Evolutionary conservation across 495 filamentous ascomycete species (phyloP), one percentile per base, ranked within the genome.

Genomic region (Neurospora terricola): DNA sequence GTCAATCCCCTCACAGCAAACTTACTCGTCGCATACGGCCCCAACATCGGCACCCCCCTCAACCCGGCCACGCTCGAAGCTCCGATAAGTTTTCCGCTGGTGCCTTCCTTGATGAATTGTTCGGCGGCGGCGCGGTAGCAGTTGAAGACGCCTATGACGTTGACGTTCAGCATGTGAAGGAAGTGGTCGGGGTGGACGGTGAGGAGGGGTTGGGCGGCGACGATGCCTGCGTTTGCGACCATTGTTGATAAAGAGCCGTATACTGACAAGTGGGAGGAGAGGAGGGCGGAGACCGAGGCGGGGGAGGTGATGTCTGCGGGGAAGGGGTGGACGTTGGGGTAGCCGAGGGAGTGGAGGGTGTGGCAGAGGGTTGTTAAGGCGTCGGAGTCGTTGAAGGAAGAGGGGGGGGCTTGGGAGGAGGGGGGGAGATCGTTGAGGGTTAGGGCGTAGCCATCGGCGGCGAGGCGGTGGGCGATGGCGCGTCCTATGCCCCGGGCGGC

Each of bases 161-260:
- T 90, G 42, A 89, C 81, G 6, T 80, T 80, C 70, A 90, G 82
- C 82, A 89, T 86, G 27, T 79, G 78, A 23, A 78, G 68, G 21
- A 88, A 80, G 75, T 89, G 85, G 11, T 82, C 78, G 62, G 87
- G 82, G 0, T 83, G 83, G 83, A 90, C 71, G 34, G 89, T 86
- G 4, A 90, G 79, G 5, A 88, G 74, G 0, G 80, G 73, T 76
- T 86, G 85, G 16, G 87, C 87, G 77, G 87, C 84, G 14, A 84
- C 84, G 59, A 90, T 89, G 21, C 88, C 88, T 0, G 88, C 88
- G 75, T 90, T 90, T 54, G 88, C 88, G 43, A 90, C 78, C 87
- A 90, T 90, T 23, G 86, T 87, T 69, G 83, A 84, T 27, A 91
- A 77, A 2, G 86, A 84, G 10, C 89, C 89, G 1, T 91, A 80